Conservation (phyloP, 306 rosid genomes). For the Carpinus viminea region DNA sequence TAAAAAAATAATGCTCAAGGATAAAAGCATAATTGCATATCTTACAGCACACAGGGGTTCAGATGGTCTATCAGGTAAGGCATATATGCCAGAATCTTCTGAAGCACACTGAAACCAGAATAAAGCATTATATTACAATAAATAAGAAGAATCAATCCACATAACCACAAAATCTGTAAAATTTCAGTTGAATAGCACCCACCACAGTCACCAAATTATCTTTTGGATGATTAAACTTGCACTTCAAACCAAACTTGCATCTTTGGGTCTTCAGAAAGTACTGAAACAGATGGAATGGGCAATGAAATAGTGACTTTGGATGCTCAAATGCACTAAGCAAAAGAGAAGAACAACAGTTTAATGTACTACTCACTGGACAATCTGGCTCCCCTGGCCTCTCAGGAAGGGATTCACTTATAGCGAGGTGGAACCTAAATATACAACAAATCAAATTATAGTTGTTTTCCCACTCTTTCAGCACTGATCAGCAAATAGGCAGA, state of each 20-base stretch:
- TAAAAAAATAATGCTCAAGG: constrained; percentile 20
- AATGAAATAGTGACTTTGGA: constrained; percentile 31
- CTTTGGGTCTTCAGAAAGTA: constrained; percentile 86
- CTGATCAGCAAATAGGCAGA: constrained; percentile 14
- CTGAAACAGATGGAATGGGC: constrained; percentile 44
- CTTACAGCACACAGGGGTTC: constrained; percentile 89
- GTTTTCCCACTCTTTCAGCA: not conserved
- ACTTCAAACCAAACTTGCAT: constrained; percentile 89
- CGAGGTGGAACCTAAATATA: constrained; percentile 66
- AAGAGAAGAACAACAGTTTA: not conserved
- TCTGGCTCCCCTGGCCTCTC: constrained; percentile 92
- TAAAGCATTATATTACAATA: constrained; percentile 14
- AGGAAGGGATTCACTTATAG: constrained; percentile 67
- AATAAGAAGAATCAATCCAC: not conserved
- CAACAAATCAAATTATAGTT: constrained; percentile 15
- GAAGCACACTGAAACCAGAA: constrained; percentile 45
- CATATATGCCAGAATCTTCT: constrained; percentile 56
- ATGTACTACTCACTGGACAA: constrained; percentile 79
- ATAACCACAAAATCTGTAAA: constrained; percentile 9
- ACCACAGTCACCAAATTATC: constrained; percentile 37
- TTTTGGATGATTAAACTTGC: constrained; percentile 95
- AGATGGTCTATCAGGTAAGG: constrained; percentile 86
- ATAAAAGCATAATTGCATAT: constrained; percentile 32
- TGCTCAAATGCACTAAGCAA: constrained; percentile 20
- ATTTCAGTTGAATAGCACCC: constrained; percentile 24